These are phyloP conservation scores for Termitomyces sp. DNA, from an alignment of 768 basidiomycete genomes.

Conservation along the genomic window DNA sequence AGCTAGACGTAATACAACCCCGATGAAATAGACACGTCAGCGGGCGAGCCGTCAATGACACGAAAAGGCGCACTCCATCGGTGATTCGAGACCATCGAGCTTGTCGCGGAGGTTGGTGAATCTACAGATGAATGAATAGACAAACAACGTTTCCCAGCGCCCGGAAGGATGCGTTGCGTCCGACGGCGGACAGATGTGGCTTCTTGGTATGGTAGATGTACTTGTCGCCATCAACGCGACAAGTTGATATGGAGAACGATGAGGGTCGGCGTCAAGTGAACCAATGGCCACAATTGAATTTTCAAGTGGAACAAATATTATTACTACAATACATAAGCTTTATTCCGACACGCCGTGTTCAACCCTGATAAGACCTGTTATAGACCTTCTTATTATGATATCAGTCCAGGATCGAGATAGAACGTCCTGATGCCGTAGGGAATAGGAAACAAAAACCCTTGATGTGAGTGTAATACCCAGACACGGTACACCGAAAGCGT, in stretches of 20 bases:
- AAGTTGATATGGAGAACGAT: slow-evolving; percentile 17
- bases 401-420: neutral
- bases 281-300: slow-evolving; percentile 31
- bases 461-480: neutral
- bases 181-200: slow-evolving; percentile 52
- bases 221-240: slow-evolving; percentile 30
- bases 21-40: slow-evolving; percentile 21
- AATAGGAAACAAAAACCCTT: neutral
- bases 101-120: slow-evolving; percentile 73
- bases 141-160: slow-evolving; percentile 84
- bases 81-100: slow-evolving; percentile 72
- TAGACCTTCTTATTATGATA: slow-evolving; percentile 2
- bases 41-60: slow-evolving; percentile 9
- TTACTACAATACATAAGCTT: slow-evolving; percentile 33
- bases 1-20: slow-evolving; percentile 39
- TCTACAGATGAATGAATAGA: slow-evolving; percentile 81
- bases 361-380: slow-evolving; percentile 13
- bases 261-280: slow-evolving; percentile 26
- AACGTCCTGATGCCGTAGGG: slow-evolving; percentile 1
- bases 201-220: slow-evolving; percentile 33
- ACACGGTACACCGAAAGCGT: slow-evolving; percentile 3
- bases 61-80: slow-evolving; percentile 69
- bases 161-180: slow-evolving; percentile 69
- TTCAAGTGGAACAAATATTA: slow-evolving; percentile 42
- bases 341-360: slow-evolving; percentile 17